Percentiles rank a stretch among this genome's conserved stretches.
Evolutionary conservation across 2,329 filamentous ascomycete species (phyloP).

Genomic region (Byssoonygena ceratinophila): DNA sequence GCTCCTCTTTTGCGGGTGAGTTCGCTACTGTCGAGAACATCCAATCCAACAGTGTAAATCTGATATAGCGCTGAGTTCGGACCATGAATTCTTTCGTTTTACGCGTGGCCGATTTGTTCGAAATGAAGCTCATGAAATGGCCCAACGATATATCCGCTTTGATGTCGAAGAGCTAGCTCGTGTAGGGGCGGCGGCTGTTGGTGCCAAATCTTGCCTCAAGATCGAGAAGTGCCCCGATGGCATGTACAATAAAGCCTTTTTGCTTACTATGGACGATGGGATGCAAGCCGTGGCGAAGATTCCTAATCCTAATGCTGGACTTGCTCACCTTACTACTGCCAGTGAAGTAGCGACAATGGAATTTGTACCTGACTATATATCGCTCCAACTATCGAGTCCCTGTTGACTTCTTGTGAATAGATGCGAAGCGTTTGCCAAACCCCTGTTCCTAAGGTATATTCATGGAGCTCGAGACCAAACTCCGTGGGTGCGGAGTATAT

Average conservation of each 20-base stretch:
- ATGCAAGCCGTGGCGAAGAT: constrained; percentile 11
- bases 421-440: constrained; percentile 4
- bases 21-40: too few species aligned
- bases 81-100: constrained; percentile 9
- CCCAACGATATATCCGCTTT: constrained; percentile 19
- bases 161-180: constrained; percentile 27
- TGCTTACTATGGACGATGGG: constrained; percentile 17
- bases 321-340: constrained; percentile 13
- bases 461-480: neutral
- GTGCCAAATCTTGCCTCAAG: constrained; percentile 23
- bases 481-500: constrained; percentile 13
- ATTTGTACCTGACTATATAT: constrained; percentile 17
- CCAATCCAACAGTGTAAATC: too few species aligned
- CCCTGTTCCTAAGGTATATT: constrained; percentile 11
- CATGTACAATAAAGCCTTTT: constrained; percentile 18
- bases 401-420: constrained; percentile 13
- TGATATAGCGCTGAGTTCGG: too few species aligned
- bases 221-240: constrained; percentile 17
- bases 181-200: constrained; percentile 23
- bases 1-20: too few species aligned
- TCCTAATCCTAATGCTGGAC: constrained; percentile 13
- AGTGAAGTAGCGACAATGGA: constrained; percentile 23
- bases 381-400: constrained; percentile 16
- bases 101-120: constrained; percentile 12
- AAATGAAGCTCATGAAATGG: constrained; percentile 4